phyloP scores from a whole-genome alignment of 2,329 filamentous ascomycete species.

The Lachnellula hyalina region DNA sequence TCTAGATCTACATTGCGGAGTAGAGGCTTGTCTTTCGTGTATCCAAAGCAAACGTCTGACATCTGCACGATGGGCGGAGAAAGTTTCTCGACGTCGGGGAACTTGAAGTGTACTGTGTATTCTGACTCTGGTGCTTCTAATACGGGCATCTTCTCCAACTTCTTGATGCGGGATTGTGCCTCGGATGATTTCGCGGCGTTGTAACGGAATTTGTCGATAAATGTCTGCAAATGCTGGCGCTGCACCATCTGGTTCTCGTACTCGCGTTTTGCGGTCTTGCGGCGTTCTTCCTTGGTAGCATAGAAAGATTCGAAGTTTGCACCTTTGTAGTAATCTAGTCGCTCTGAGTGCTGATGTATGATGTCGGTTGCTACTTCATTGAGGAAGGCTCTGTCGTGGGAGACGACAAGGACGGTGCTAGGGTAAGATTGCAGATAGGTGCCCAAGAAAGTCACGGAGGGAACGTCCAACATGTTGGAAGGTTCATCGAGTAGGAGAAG shows the following conservation, averaged over 20 bases:
- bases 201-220: constrained; percentile 99
- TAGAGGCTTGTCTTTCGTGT: constrained; percentile 71
- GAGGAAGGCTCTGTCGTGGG: constrained; percentile 97
- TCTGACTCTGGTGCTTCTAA: constrained; percentile 86
- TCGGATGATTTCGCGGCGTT: constrained; percentile 98
- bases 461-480: constrained; percentile 99
- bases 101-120: constrained; percentile 94
- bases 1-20: constrained; percentile 87
- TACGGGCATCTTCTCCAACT: constrained; percentile 93
- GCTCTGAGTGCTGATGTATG: constrained; percentile 94
- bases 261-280: constrained; percentile 93
- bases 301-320: constrained; percentile 98
- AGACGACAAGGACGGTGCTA: constrained; percentile 91
- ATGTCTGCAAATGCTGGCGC: constrained; percentile 88
- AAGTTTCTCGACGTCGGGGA: constrained; percentile 95
- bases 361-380: constrained; percentile 99
- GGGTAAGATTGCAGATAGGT: constrained; percentile 93
- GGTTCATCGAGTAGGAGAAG: constrained; percentile 95
- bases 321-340: constrained; percentile 96
- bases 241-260: constrained; percentile 98
- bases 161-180: constrained; percentile 98
- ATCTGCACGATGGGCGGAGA: constrained; percentile 98
- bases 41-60: constrained; percentile 87
- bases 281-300: constrained; percentile 91
- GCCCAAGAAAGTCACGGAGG: constrained; percentile 97